These are phyloP conservation scores for Myxozyma monticola DNA, from an alignment of 805 yeast species.

Conservation along the genomic window DNA sequence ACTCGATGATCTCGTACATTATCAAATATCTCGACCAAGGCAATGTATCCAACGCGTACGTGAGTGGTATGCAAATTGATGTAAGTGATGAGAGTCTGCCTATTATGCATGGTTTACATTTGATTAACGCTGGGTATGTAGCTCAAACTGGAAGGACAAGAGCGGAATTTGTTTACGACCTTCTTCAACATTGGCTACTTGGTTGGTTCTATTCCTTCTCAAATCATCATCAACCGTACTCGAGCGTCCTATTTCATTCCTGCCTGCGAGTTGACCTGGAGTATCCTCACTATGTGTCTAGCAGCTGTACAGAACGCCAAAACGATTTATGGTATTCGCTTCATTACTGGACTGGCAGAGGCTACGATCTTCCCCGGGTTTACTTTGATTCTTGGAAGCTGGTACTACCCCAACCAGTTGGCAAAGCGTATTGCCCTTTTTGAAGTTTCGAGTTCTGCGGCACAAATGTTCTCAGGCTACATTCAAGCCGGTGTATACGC, in stretches of 20 bases:
- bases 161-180: constrained; percentile 57
- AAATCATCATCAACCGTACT: constrained; percentile 54
- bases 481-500: constrained; percentile 59
- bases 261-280: constrained; percentile 63
- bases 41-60: constrained; percentile 64
- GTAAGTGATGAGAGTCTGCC: background rate
- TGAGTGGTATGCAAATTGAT: constrained; percentile 59
- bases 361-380: constrained; percentile 51
- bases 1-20: constrained; percentile 64
- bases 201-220: constrained; percentile 62
- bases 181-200: constrained; percentile 60
- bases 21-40: constrained; percentile 63
- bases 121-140: constrained; percentile 24
- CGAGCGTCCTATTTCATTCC: constrained; percentile 58
- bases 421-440: constrained; percentile 60
- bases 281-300: constrained; percentile 61
- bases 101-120: constrained; percentile 41
- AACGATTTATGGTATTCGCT: constrained; percentile 61
- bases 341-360: constrained; percentile 68
- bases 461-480: constrained; percentile 61
- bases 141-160: constrained; percentile 60
- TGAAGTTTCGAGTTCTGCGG: constrained; percentile 63
- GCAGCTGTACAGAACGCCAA: constrained; percentile 51
- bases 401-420: constrained; percentile 58
- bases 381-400: constrained; percentile 59